Base-by-base conservation (phyloP, 2,329 filamentous ascomycete genomes). In the Trichothecium sympodiale region DNA sequence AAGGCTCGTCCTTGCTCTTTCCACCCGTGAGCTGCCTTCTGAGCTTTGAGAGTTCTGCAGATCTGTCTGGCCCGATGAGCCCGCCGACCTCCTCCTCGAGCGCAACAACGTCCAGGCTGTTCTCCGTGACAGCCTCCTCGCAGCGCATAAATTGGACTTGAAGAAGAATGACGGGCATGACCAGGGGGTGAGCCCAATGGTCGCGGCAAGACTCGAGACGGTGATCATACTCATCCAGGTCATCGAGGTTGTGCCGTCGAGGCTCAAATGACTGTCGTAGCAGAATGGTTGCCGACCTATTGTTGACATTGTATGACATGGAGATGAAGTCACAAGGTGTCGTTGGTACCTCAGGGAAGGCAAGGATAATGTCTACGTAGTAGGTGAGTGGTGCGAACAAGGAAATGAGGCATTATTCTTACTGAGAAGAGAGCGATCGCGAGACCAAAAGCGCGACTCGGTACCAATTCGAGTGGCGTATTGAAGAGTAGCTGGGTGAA, bases 291-390 rank as follows among this genome's bases (percentile, higher is more conserved):
- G 62, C 51, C 3, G 53, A 56, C 15, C 55, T 55, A 7, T 52
- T 55, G 8, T 52, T 45, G 26, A 67, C 44, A 36, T 57, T 53
- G 45, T 66, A 65, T 4, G 60, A 59, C 59, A 66, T 61, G 29
- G 62, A 65, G 8, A 66, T 48, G 41, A 66, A 67, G 45, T 67
- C 63, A 32, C 61, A 66, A 0, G 63, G 62, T 0, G 63, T 61
- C 30, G 56, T 59, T 16, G 63, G 60, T 36, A 61, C 58, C 16
- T 55, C 54, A 4, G 63, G 64, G 42, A 67, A 67, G 25, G 61
- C 60, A 35, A 67, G 51, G 35, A 66, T 61, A 27, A 67, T 45
- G 41, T 60, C 60, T 61, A 13, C n/a, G n/a, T 0, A 36, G 10
- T 27, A 8, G 17, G 28, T 8, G 9, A 13, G 15, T 17, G 6